Evolutionary conservation across 2,329 filamentous ascomycete species (phyloP), one percentile per base, ranked within the genome.

Genomic region (Curvularia lunata): DNA sequence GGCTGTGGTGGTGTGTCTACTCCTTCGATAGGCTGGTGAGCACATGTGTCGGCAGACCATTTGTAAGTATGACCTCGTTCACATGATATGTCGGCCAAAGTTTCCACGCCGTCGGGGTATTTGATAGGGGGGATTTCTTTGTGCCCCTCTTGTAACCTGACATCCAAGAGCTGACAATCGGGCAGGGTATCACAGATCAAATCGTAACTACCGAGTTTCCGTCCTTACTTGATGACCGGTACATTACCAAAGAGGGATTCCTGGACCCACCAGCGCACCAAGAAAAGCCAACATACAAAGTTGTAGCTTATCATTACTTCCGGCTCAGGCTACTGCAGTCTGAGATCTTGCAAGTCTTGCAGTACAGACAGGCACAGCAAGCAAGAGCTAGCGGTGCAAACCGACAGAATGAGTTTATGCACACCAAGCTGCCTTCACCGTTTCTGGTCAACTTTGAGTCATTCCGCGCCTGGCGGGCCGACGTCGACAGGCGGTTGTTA

Each of bases 1-100:
- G 94, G 30, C 82, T 98, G 13, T 98, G 93, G 92, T 98, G 95
- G 94, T 97, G 92, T 78, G 93, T 93, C 1, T 98, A 98, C 77
- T 94, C 91, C 5, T 87, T 98, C 54, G 94, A 98, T 77, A 86
- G 94, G n/a, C 86, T 98, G 5, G 94, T 98, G 49, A 95, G 92
- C 70, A 93, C 92, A 21, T 97, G 93, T 67, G 94, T 98, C 25
- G 94, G 94, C 37, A 84, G 94, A 54, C 95, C 94, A 6, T 96
- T 97, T 70, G 93, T 70, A 51, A 70, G 67, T 65, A 25, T 25
- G 23, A 25, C 28, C 53, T 25, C 19, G 25, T 23, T 12, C 21
- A 25, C 23, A 16, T 25, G 32, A 13, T 42, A 6, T 5, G 21
- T 42, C 23, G 19, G 40, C 18, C 19, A 21, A 23, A 25, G 13